Evolutionary conservation across 176 grass and related monocot species (phyloP), one percentile per base, ranked within the genome.

Genomic region (Aegilops longissima): DNA sequence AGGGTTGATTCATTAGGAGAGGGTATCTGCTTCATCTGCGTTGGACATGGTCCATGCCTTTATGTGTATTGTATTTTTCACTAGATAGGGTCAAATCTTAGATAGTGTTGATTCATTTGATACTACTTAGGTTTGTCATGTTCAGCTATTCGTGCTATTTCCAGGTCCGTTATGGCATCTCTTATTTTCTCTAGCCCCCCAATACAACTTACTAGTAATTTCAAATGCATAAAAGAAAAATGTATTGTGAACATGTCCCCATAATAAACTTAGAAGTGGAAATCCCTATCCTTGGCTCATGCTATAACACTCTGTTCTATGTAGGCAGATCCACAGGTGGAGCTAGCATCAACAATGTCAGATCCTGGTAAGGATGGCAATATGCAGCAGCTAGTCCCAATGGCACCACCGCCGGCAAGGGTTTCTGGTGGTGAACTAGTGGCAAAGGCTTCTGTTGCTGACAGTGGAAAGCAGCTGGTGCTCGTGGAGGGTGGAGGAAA

Each of bases 351-450:
- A 30, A 27, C 38, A 80, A 90, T 95, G 93, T 71, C 90, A 79
- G 67, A 86, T 82, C 93, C 93, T 70, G 66, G 71, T 33, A 82
- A 83, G 21, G 88, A 81, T 30, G 72, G 24, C 90, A 86, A 8
- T 81, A 93, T 90, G 93, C 93, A 92, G 33, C 90, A 90, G 66
- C 79, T 90, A 59, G 86, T 91, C 77, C 82, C 85, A 20, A 33
- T 92, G 77, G 86, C 66, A 66, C 80, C 79, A 20, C 73, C 64
- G 3, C 73, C 64, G 3, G 58, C 88, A 78, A 87, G 83, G 70
- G 40, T 47, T 38, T 70, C 66, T 71, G 86, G 79, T 31, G 59
- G 74, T 12, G 45, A 92, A 73, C 65, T 93, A 23, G 87, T 68
- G 74, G 44, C 74, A 56, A 88, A 66, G 82, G 54, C 64, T 29